Conservation (phyloP, 352 stramenopile species). For the Pythium brachiatum region DNA sequence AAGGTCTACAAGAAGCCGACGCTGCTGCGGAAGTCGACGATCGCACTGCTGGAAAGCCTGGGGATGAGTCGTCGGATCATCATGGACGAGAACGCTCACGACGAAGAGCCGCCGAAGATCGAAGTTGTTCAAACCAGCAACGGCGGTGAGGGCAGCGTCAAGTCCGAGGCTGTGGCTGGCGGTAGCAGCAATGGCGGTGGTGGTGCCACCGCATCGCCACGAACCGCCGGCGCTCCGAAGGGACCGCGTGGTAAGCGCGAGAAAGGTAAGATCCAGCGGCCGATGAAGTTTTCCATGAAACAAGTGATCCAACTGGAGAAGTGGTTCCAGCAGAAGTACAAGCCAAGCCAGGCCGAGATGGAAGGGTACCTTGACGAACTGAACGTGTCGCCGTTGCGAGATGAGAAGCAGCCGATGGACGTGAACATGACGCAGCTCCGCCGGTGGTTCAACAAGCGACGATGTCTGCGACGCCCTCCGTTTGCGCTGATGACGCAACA, state of each 20-base stretch:
- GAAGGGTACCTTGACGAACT: slow-evolving; percentile 66
- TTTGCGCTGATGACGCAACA: slow-evolving; percentile 84
- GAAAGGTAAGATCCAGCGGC: slow-evolving; percentile 62
- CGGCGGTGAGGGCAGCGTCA: slow-evolving; percentile 13
- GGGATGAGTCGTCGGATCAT: slow-evolving; percentile 60
- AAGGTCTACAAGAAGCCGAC: slow-evolving; percentile 81
- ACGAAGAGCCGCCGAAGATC: slow-evolving; percentile 38
- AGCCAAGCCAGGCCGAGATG: slow-evolving; percentile 77
- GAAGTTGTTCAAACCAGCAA: slow-evolving; percentile 19
- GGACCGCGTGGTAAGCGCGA: slow-evolving; percentile 40
- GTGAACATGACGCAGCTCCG: slow-evolving; percentile 86
- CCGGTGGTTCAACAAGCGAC: slow-evolving; percentile 85
- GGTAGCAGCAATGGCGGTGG: background rate
- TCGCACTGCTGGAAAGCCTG: slow-evolving; percentile 64
- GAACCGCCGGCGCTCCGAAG: background rate
- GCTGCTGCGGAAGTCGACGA: slow-evolving; percentile 66
- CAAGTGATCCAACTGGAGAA: slow-evolving; percentile 74
- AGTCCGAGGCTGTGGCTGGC: slow-evolving; percentile 10
- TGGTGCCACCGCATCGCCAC: background rate
- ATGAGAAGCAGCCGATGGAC: slow-evolving; percentile 74
- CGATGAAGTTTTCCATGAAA: slow-evolving; percentile 87
- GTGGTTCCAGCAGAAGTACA: slow-evolving; percentile 89
- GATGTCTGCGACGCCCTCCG: slow-evolving; percentile 74
- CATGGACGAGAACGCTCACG: slow-evolving; percentile 42
- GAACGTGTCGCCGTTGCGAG: slow-evolving; percentile 67